Evolutionary conservation across 2,329 filamentous ascomycete species (phyloP), one percentile per base, ranked within the genome.

Genomic region (Diaporthe sp.): DNA sequence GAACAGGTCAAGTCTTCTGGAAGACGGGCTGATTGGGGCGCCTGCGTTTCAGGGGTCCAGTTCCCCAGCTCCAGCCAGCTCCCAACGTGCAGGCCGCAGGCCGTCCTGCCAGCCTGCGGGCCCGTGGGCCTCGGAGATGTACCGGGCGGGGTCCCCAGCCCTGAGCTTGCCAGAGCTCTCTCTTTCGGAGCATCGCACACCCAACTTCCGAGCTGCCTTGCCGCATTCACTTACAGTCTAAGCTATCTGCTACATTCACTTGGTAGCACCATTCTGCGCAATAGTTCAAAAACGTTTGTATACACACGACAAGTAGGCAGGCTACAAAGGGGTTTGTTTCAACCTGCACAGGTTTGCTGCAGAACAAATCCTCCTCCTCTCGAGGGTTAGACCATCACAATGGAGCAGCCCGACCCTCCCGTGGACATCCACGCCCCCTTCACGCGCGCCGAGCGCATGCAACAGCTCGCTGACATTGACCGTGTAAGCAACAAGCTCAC

Each of bases 401-500:
- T 78, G 77, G 76, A 67, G 37, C 72, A 77, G 70, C 51, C 76
- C 68, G 65, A 72, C 34, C 28, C 70, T 51, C 74, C 76, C 10
- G 74, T 74, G 46, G 78, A 81, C 57, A 73, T 81, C 42, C 86
- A 88, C 58, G 81, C 87, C 46, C 88, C 89, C n/a, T 94, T 96
- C 78, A 94, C 92, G 13, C 89, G 93, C 46, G 90, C 93, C 55
- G 94, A 97, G 82, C 94, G 94, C 78, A 95, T 98, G 78, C 88
- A 92, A 74, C 94, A 97, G 80, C 90, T 98, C 74, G 93, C 92
- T 79, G 91, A 93, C 57, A 94, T 98, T 79, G 95, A 97, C 85
- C 90, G 90, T 81, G 92, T 92, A 81, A 73, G 65, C 34, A 53
- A 75, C 34, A 49, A 51, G 13, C 34, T 59, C 44, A 13, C 44